phyloP scores from a whole-genome alignment of 2,329 filamentous ascomycete genomes.

The Sclerotinia borealis region DNA sequence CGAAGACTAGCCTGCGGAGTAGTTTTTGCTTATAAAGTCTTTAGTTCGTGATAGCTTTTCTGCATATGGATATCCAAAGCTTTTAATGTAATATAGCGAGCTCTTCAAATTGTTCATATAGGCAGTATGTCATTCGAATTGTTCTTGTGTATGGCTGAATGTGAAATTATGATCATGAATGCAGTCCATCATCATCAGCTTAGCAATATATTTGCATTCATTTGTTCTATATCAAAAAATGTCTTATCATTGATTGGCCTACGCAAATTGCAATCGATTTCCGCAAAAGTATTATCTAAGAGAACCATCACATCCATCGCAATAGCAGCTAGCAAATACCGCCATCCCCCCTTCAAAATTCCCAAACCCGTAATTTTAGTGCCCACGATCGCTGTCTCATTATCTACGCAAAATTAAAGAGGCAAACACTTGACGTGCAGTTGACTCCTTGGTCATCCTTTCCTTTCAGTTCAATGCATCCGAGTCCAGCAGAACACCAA shows the following conservation, averaged over 20 bases:
- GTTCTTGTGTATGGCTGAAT: neutral
- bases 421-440: neutral
- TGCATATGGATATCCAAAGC: neutral
- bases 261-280: neutral
- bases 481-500: slow-evolving; percentile 9
- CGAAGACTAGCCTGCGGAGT: neutral
- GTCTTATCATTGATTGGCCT: neutral
- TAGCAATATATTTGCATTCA: neutral
- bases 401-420: slow-evolving; percentile 7
- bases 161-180: neutral
- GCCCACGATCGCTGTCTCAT: slow-evolving; percentile 3
- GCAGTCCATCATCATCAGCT: neutral
- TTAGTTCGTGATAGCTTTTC: neutral
- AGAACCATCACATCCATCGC: neutral
- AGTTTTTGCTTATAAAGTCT: neutral
- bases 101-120: neutral
- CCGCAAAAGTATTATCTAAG: neutral
- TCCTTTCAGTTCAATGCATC: neutral
- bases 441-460: neutral
- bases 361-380: slow-evolving; percentile 1
- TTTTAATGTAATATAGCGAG: neutral
- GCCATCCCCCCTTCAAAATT: neutral
- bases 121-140: too few species aligned
- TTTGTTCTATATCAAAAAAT: neutral
- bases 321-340: neutral